These are phyloP conservation scores for Blumeriella jaapii DNA, from an alignment of 2,329 filamentous ascomycete genomes.

Conservation along the genomic window DNA sequence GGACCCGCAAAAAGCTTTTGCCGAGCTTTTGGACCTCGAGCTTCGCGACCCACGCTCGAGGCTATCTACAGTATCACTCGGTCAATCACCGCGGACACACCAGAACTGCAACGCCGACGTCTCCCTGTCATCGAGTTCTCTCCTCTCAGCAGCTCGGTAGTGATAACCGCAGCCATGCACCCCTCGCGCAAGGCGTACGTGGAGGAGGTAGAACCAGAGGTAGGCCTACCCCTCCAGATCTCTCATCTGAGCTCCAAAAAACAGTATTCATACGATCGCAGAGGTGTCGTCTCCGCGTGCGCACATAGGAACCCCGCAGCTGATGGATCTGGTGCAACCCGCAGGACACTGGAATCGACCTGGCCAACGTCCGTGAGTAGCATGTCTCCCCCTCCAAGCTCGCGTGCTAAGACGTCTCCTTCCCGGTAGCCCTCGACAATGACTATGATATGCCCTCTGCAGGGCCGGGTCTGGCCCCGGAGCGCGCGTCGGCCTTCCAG, in stretches of 20 bases:
- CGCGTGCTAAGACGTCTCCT: conserved; percentile 4
- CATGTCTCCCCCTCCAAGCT: not conserved
- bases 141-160: not conserved
- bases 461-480: conserved; percentile 24
- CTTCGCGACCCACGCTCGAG: too few relatives aligned
- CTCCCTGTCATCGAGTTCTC: not conserved
- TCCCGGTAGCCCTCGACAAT: conserved; percentile 51
- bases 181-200: conserved; percentile 88
- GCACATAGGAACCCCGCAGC: conserved; percentile 11
- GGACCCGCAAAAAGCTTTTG: too few relatives aligned
- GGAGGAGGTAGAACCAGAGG: conserved; percentile 64
- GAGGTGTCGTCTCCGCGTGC: conserved; percentile 13
- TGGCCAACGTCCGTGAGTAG: conserved; percentile 51
- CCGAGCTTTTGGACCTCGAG: too few relatives aligned
- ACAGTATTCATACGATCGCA: conserved; percentile 27
- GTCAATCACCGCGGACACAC: too few relatives aligned
- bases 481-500: conserved; percentile 26
- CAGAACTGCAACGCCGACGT: not conserved
- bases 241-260: conserved; percentile 12
- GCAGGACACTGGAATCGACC: conserved; percentile 39
- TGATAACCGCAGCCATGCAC: conserved; percentile 45
- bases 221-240: conserved; percentile 32
- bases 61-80: too few relatives aligned
- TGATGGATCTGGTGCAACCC: conserved; percentile 20
- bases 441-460: conserved; percentile 49